Evolutionary conservation across 164 flowering plant genomes (phyloP), one percentile per base, ranked within the genome.

Genomic region (Nymphaea thermarum): DNA sequence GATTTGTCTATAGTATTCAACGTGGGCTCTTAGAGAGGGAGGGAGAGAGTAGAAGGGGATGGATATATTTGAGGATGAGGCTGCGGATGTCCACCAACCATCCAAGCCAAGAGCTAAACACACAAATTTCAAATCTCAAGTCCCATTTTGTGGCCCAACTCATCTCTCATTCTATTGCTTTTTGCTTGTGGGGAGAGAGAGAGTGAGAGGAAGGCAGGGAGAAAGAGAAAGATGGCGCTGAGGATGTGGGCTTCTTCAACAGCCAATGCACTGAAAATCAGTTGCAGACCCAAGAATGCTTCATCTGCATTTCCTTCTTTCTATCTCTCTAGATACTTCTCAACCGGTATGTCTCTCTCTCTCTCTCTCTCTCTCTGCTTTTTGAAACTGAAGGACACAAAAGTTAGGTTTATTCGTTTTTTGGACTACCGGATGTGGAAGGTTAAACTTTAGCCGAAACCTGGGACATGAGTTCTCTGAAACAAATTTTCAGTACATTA

Each of bases 221-320:
- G 42, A 25, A 63, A 44, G 43, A 67, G 65, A 73, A 14, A 77
- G 3, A 8, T 90, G 98, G 96, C 98, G 47, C 81, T 91, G 64
- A 84, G 99, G 76, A 77, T 90, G 81, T 94, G 99, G 99, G 99
- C 98, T 77, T 94, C 99, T 77, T 91, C 98, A 11, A 85, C 97
- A 5, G 94, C 96, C 67, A 91, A 87, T 82, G 94, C 93, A 3
- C 89, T 91, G 15, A 86, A 68, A 71, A 64, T 90, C 78, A 86
- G 96, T 65, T 68, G 77, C 67, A 73, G 82, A 60, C 63, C 85
- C 70, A 85, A 72, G 36, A 25, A 25, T 68, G 25, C 82, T 59
- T 67, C 70, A 68, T 51, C 57, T 4, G 14, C 12, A 51, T 3
- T 73, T 80, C 80, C 87, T 60, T 73, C 85, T 4, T 81, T 84